Conservation (phyloP, 306 rosid genomes). For the Corylus heterophylla region DNA sequence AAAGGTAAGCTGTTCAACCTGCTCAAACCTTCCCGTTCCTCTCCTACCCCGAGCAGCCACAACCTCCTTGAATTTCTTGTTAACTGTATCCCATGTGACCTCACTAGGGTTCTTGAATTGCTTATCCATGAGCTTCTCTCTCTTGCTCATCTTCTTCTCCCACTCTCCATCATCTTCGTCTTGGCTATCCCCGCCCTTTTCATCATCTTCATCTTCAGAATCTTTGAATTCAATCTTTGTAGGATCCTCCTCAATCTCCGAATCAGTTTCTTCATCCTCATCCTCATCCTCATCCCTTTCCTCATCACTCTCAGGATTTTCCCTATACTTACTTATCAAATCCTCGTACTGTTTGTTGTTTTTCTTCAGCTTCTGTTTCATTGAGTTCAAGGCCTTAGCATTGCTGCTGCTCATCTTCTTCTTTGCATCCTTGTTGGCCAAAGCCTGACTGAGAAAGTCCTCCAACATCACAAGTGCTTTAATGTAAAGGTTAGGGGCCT, state of each 20-base stretch:
- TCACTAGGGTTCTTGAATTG: constrained; percentile 92
- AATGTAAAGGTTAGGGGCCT: constrained; percentile 71
- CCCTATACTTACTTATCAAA: constrained; percentile 62
- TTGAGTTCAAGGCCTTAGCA: constrained; percentile 93
- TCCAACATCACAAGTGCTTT: constrained; percentile 93
- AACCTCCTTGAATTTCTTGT: constrained; percentile 92
- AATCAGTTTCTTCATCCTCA: constrained; percentile 56
- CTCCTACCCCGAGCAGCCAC: constrained; percentile 95
- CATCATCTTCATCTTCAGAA: constrained; percentile 54
- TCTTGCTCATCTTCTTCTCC: constrained; percentile 72
- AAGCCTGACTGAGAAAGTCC: constrained; percentile 77
- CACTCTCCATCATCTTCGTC: constrained; percentile 51
- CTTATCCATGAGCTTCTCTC: constrained; percentile 73
- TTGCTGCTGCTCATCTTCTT: constrained; percentile 99
- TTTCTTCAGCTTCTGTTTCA: constrained; percentile 97
- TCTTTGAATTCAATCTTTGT: constrained; percentile 37
- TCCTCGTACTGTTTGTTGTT: constrained; percentile 93
- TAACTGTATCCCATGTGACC: constrained; percentile 89
- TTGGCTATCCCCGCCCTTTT: constrained; percentile 31
- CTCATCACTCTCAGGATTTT: constrained; percentile 83
- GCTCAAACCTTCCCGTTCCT: constrained; percentile 97
- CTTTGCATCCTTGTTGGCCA: constrained; percentile 92
- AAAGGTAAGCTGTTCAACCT: constrained; percentile 92
- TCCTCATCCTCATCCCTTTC: constrained; percentile 65
- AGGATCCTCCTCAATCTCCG: constrained; percentile 62